These are phyloP conservation scores for Papilionanthe hybrid DNA, from an alignment of 116 monocot species.

Conservation along the genomic window DNA sequence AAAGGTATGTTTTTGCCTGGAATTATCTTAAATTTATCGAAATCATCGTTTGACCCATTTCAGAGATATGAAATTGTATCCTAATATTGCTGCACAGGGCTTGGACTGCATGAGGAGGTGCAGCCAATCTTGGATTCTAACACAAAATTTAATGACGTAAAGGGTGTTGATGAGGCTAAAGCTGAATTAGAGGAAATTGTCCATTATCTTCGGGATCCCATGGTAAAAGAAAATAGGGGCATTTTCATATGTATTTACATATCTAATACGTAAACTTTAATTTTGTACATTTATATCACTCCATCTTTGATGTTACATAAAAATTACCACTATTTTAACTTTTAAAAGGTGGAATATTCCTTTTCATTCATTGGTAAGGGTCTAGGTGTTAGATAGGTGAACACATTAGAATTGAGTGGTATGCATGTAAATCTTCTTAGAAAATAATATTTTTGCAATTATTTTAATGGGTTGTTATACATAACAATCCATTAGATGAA, in stretches of 20 bases:
- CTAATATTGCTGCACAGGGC: conserved; percentile 33
- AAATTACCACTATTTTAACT: no score
- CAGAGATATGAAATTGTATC: neutral
- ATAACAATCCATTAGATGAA: no score
- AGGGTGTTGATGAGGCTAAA: conserved; percentile 98
- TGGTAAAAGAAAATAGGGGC: conserved; percentile 36
- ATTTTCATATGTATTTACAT: no score
- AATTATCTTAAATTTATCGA: neutral
- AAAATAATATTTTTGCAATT: neutral
- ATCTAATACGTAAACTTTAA: no score
- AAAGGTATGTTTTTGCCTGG: conserved; percentile 56
- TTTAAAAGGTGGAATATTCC: no score
- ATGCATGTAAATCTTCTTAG: no score
- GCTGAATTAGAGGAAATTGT: conserved; percentile 96
- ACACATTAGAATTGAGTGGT: no score
- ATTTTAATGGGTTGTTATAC: no score
- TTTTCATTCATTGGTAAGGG: no score
- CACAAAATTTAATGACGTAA: conserved; percentile 96
- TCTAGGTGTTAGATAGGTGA: no score
- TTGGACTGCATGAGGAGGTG: conserved; percentile 93
- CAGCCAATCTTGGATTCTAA: conserved; percentile 90
- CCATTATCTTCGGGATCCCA: conserved; percentile 97
- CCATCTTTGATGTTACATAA: no score
- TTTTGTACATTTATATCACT: no score
- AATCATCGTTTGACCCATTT: neutral